Base-by-base conservation (phyloP, 495 filamentous ascomycete genomes). In the Xylaria telfairii region DNA sequence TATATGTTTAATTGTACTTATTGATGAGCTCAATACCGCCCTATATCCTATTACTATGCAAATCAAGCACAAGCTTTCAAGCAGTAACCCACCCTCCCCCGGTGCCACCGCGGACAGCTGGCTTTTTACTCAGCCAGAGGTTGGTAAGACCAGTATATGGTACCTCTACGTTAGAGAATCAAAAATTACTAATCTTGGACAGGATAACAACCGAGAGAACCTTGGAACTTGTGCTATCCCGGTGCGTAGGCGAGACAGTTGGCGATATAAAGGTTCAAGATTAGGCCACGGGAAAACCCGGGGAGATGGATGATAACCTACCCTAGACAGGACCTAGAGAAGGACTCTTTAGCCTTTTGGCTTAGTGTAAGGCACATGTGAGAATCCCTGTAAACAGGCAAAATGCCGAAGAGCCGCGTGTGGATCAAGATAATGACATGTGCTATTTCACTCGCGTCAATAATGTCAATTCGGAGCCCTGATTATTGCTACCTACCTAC, bases 361-460 rank as follows among this genome's bases (percentile, higher is more conserved):
- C 4, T 24, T 46, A n/a, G n/a, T n/a, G n/a, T n/a, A 15, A 46
- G 21, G 41, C 60, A 61, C 28, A 42, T 42, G 59, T 62, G 59
- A 62, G 37, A 17, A 62, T 41, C 37, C 24, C 17, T 17, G 57
- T 41, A 60, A 60, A 17, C 4, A 60, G 19, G 28, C 30, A 13
- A 6, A 7, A 19, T 59, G 32, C 56, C 56, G 56, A 59, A 59
- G 56, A 59, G 56, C 32, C 56, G 56, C 56, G 17, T 59, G 30
- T 59, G 56, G 30, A 59, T 34, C 15, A 59, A 7, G 53, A 19
- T 13, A 28, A 59, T 59, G 15, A 34, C 56, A 59, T 59, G 56
- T 59, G 56, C 56, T 13, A 59, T 59, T 59, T 28, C 56, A 59
- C 56, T n/a, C n/a, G 53, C 15, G 28, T 57, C 53, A n/a, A 34